A percentile compares a stretch with the other conserved stretches of the same genome.
Conservation (phyloP, 495 filamentous ascomycete species). For the Hypomontagnella submonticulosa region DNA sequence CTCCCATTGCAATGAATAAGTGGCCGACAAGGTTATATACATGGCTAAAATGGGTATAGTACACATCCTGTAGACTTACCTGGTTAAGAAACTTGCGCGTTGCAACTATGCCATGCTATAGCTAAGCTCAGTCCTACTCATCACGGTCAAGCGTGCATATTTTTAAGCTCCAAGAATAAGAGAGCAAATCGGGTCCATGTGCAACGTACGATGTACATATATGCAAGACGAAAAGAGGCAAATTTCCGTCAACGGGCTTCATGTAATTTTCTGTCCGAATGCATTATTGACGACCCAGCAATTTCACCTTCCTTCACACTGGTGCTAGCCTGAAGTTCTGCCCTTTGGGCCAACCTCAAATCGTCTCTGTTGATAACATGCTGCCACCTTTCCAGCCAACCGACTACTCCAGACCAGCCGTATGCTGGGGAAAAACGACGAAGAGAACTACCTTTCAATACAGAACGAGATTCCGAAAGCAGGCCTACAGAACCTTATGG, state of each 20-base stretch:
- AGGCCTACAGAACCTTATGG: slow-evolving; percentile 42
- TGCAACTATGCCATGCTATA: no score
- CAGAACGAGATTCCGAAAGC: slow-evolving; percentile 48
- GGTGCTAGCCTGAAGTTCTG: slow-evolving; percentile 31
- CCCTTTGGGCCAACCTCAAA: slow-evolving; percentile 25
- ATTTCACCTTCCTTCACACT: slow-evolving; percentile 27
- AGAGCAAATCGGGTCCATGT: slow-evolving; percentile 32
- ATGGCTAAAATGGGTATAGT: no score
- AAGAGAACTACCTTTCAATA: slow-evolving; percentile 47
- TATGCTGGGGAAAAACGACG: slow-evolving; percentile 39
- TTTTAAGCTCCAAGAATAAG: background rate
- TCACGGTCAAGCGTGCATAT: background rate
- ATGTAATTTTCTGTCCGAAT: slow-evolving; percentile 40
- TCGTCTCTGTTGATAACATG: slow-evolving; percentile 36
- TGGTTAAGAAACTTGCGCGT: no score
- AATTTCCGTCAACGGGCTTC: slow-evolving; percentile 33
- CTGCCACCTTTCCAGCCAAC: slow-evolving; percentile 39
- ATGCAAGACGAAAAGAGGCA: slow-evolving; percentile 26
- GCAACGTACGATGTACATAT: slow-evolving; percentile 40
- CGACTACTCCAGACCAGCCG: slow-evolving; percentile 44
- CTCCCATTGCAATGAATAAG: no score
- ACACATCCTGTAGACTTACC: no score
- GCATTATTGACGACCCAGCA: slow-evolving; percentile 40
- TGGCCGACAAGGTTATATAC: background rate
- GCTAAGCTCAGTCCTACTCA: no score